Base-by-base conservation (phyloP, 192 early-diverging fungal species). In the Kickxella alabastrina region DNA sequence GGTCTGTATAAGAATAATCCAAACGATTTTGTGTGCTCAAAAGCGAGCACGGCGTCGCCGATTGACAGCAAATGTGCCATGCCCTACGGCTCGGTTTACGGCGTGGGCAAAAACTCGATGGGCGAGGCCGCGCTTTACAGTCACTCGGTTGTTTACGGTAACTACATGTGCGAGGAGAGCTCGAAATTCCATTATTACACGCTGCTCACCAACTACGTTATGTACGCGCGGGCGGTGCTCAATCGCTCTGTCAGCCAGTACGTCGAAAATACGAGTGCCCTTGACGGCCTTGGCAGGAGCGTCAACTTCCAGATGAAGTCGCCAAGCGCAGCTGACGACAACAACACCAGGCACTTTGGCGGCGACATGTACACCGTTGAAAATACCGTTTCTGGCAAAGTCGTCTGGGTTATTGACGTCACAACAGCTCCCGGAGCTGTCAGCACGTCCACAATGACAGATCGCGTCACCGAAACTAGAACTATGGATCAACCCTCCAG, bases 41-140 rank as follows among this genome's bases (percentile, higher is more conserved):
- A 46, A 19, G 21, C 36, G 8, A 25, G 24, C 0, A 22, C 45
- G 9, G 29, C 29, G 9, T 46, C 54, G 22, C 25, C 24, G 0
- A 14, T 23, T 7, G 34, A 32, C 24, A 56, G 42, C 42, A 15
- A 31, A 21, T 71, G 68, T 44, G 23, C 41, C 3, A 43, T 59
- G 26, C 68, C 68, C 12, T 71, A 64, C n/a, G 55, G 60, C 1
- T 42, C 62, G 0, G 37, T 52, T n/a, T 71, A 71, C 21, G 57
- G 61, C n/a, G 43, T 56, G 0, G 29, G 40, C 3, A 26, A 36
- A 1, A 39, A 29, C 1, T 21, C 13, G 3, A 34, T 54, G 39
- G 56, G 34, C 0, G 27, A 64, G 9, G 52, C 55, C 10, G 68
- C 61, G 0, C n/a, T 71, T 9, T 64, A 63, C 52, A 63, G 60